phyloP scores from a whole-genome alignment of 768 basidiomycete species.

The Lactifluus piperatus region DNA sequence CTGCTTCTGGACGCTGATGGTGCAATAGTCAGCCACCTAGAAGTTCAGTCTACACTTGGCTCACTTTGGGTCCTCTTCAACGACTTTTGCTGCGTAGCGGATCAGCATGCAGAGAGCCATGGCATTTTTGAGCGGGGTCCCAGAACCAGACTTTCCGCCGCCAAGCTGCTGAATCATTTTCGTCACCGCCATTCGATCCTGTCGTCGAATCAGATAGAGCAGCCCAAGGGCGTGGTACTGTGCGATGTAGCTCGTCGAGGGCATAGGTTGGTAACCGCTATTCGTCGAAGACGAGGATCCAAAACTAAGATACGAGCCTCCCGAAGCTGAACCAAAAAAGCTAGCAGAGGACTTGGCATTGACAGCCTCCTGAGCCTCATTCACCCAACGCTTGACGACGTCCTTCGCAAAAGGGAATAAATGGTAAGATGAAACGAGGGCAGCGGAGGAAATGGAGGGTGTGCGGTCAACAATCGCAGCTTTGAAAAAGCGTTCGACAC shows the following conservation, averaged over 20 bases:
- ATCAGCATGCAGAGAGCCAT: slow-evolving; percentile 99
- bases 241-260: slow-evolving; percentile 85
- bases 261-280: slow-evolving; percentile 65
- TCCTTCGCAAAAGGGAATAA: slow-evolving; percentile 90
- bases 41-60: slow-evolving; percentile 26
- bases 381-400: slow-evolving; percentile 98
- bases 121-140: slow-evolving; percentile 83
- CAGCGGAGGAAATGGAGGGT: slow-evolving; percentile 90
- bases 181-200: slow-evolving; percentile 97
- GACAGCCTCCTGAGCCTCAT: slow-evolving; percentile 95
- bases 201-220: slow-evolving; percentile 89
- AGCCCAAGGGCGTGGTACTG: slow-evolving; percentile 97
- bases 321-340: slow-evolving; percentile 43
- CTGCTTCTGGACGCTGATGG: slow-evolving; percentile 71
- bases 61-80: slow-evolving; percentile 98
- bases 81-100: slow-evolving; percentile 95
- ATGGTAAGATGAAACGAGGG: slow-evolving; percentile 95
- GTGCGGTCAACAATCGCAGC: slow-evolving; percentile 97
- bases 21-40: slow-evolving; percentile 2
- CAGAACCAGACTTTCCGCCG: slow-evolving; percentile 76
- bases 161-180: slow-evolving; percentile 99
- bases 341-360: slow-evolving; percentile 73
- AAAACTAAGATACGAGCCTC: slow-evolving; percentile 67
- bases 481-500: slow-evolving; percentile 98
- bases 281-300: slow-evolving; percentile 40